Evolutionary conservation across 1,284 basidiomycete species (phyloP), one percentile per base, ranked within the genome.

Genomic region (Stygiomarasmius scandens): DNA sequence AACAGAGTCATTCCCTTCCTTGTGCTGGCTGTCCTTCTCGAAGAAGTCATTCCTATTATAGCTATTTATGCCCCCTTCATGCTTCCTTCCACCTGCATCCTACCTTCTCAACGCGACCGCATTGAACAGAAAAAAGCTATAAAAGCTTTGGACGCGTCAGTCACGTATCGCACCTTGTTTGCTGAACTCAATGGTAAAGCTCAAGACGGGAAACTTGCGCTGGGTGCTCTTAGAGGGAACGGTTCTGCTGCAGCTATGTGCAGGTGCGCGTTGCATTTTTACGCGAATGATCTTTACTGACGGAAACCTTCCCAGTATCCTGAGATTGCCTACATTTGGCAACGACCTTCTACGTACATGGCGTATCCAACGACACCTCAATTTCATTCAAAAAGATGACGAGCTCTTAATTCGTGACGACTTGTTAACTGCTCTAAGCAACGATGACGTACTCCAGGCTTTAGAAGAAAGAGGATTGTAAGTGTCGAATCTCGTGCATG

Each of bases 1-100:
- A 58, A 45, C 63, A 94, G 92, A 74, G 80, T 95, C 45, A 77
- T 93, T 1, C 91, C 93, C 0, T 95, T 95, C 74, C 67, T 93
- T 11, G 67, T 92, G 62, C 87, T 93, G 57, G 78, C 93, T 43
- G 69, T 92, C 27, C 74, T 93, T 20, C 74, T 92, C 2, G 93
- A 95, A 70, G 93, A 95, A 71, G 72, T 92, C 46, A 83, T 95
- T 58, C 93, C 93, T 10, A 79, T 95, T 58, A 83, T 94, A 59
- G 92, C 92, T 27, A 84, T 95, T 61, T 95, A 92, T 69, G 87
- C 85, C n/a, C 93, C 93, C 1, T 85, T 83, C 66, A 82, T 94
- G 74, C 83, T 95, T 29, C 93, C 93, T 0, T 94, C 92, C 2
- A 95, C 93, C 2, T 94, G 92, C 67, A 81, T 95, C 57, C 79